Evolutionary conservation across 768 basidiomycete species (phyloP), one percentile per base, ranked within the genome.

Genomic region (Exidia glandulosa): DNA sequence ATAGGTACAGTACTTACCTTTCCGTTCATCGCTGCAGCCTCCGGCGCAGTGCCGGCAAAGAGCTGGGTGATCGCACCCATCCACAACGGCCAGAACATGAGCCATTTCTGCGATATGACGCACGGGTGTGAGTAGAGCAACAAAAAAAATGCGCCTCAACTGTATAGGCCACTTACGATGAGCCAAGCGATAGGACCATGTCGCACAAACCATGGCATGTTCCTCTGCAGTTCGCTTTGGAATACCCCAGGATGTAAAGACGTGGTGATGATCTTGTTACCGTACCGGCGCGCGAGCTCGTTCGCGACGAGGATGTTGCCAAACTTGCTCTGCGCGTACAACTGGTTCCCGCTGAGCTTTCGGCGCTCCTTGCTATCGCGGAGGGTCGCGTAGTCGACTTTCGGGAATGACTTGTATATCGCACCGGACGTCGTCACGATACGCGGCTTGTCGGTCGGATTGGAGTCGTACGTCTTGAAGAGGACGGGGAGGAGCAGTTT

Each of bases 361-460:
- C 63, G 65, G 9, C 78, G 66, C 14, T 61, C 63, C 14, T 74
- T 63, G 16, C 74, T 64, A 52, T 77, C 78, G 61, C 71, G 75
- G 61, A 81, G 69, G 1, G 77, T 72, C 27, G 69, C 66, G 59
- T 74, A 80, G 57, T 76, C 61, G 52, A 81, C 60, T n/a, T 7
- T 57, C 30, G 50, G 50, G n/a, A 59, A 52, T 27, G 62, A 65
- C 65, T 62, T 70, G 47, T 73, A 72, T 1, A 65, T 74, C 1
- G 71, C 66, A 2, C 82, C 81, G 3, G 80, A 75, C 7, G 74
- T 73, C 2, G 72, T 79, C 45, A 84, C 70, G 34, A 84, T 67
- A 36, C 83, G 80, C n/a, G n/a, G n/a, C n/a, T n/a, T n/a, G n/a
- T n/a, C n/a, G n/a, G n/a, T n/a, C n/a, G n/a, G n/a, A n/a, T n/a